A percentile compares a stretch with the other conserved stretches of the same genome.
These are phyloP conservation scores for Cercospora zeina DNA, from an alignment of 2,329 filamentous ascomycete genomes.

Conservation along the genomic window DNA sequence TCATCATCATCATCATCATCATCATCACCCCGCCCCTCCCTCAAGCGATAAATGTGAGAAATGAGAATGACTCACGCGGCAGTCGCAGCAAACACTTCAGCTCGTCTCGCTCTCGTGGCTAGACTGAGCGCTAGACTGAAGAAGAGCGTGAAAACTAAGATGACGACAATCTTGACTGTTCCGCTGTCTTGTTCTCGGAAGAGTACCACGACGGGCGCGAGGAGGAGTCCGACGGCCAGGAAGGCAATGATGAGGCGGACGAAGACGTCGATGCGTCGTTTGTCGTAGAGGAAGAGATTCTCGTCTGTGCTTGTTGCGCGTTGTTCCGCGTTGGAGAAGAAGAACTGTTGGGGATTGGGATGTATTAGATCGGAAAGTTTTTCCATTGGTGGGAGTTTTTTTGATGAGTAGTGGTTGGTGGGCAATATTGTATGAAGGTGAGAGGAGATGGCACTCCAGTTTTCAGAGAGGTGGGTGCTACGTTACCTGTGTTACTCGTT, in stretches of 20 bases:
- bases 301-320: slow-evolving; percentile 41
- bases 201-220: slow-evolving; percentile 30
- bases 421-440: too few relatives aligned
- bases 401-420: too few relatives aligned
- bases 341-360: slow-evolving; percentile 31
- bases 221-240: slow-evolving; percentile 31
- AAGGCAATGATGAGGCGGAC: slow-evolving; percentile 39
- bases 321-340: slow-evolving; percentile 45
- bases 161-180: slow-evolving; percentile 25
- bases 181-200: slow-evolving; percentile 22
- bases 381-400: too few relatives aligned
- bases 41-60: too few relatives aligned
- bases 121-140: slow-evolving; percentile 30
- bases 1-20: too few relatives aligned
- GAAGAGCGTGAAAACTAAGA: slow-evolving; percentile 28
- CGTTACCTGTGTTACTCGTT: slow-evolving; percentile 36
- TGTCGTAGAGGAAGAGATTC: slow-evolving; percentile 42
- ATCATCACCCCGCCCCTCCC: too few relatives aligned
- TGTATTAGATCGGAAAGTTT: too few relatives aligned
- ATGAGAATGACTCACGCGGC: slow-evolving; percentile 30
- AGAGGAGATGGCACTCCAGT: too few relatives aligned
- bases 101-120: slow-evolving; percentile 28
- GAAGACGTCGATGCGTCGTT: slow-evolving; percentile 43
- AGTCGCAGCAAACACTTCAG: slow-evolving; percentile 34
- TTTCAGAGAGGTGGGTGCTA: too few relatives aligned